These are phyloP conservation scores for Verticillium klebahnii DNA, from an alignment of 2,329 filamentous ascomycete genomes.

Conservation along the genomic window DNA sequence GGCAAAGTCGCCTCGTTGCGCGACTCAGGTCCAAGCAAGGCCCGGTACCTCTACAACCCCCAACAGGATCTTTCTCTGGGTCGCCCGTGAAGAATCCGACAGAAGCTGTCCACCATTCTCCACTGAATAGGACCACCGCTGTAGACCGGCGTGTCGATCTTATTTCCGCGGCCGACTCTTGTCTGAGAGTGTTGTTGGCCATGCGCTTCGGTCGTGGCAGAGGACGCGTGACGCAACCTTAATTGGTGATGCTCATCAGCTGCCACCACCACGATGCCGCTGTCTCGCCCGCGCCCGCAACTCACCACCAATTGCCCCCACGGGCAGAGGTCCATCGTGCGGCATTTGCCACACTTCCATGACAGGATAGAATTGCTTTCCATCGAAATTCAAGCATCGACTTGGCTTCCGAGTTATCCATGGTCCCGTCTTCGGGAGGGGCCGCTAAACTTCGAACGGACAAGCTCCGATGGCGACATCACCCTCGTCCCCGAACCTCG, in stretches of 20 bases:
- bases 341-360: neutral
- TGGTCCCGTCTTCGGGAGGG: neutral
- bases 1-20: neutral
- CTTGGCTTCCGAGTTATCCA: constrained; percentile 2
- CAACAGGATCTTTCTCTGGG: neutral
- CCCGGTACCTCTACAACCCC: too few species aligned
- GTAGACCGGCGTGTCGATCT: neutral
- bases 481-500: constrained; percentile 1
- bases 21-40: neutral
- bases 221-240: neutral
- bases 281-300: neutral
- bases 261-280: neutral
- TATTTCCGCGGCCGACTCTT: neutral
- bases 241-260: neutral
- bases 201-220: neutral
- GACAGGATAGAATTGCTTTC: neutral
- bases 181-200: neutral
- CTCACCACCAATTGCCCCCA: neutral
- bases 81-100: neutral
- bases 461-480: constrained; percentile 21
- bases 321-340: neutral
- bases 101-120: neutral
- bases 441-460: constrained; percentile 12
- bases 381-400: neutral
- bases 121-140: neutral